phyloP scores from a whole-genome alignment of 2,329 filamentous ascomycete genomes.

The Diplodia intermedia region DNA sequence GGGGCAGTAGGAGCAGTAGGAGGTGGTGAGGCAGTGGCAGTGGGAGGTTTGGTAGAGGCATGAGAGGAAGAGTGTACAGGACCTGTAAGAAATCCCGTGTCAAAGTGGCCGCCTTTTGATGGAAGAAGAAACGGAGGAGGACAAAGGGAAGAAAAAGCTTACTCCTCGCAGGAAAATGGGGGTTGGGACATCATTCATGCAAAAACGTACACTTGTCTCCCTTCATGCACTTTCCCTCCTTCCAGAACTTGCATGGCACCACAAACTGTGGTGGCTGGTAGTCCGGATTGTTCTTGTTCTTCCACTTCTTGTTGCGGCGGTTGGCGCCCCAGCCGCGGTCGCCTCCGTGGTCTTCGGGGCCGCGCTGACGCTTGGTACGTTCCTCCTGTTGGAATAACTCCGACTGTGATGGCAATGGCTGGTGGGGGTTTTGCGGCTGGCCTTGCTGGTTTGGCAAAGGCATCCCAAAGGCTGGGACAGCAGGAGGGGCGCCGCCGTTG shows the following conservation, averaged over 20 bases:
- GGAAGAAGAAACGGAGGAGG: constrained; percentile 3
- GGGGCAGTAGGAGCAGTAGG: constrained; percentile 23
- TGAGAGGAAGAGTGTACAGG: constrained; percentile 27
- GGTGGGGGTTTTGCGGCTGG: constrained; percentile 16
- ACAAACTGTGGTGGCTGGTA: constrained; percentile 47
- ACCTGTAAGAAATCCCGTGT: constrained; percentile 25
- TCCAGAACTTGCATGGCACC: constrained; percentile 70
- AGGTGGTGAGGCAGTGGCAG: constrained; percentile 14
- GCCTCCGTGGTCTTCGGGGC: constrained; percentile 37
- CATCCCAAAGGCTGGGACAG: constrained; percentile 22
- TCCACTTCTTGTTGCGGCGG: constrained; percentile 56
- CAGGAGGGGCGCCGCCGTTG: constrained; percentile 14
- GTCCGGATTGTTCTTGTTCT: constrained; percentile 65
- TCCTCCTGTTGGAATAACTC: constrained; percentile 24
- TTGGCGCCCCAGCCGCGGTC: constrained; percentile 37
- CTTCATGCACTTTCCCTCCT: constrained; percentile 74
- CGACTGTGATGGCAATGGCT: constrained; percentile 34
- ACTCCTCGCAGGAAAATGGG: constrained; percentile 23
- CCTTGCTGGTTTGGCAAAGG: constrained; percentile 26
- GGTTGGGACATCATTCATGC: constrained; percentile 58
- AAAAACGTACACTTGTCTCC: constrained; percentile 77
- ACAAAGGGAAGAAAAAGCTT: constrained; percentile 18
- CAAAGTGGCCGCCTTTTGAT: constrained; percentile 11
- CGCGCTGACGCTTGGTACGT: constrained; percentile 45
- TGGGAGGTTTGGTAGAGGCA: background rate